These are phyloP conservation scores for Anisogramma anomala DNA, from an alignment of 2,329 filamentous ascomycete species.

Conservation along the genomic window DNA sequence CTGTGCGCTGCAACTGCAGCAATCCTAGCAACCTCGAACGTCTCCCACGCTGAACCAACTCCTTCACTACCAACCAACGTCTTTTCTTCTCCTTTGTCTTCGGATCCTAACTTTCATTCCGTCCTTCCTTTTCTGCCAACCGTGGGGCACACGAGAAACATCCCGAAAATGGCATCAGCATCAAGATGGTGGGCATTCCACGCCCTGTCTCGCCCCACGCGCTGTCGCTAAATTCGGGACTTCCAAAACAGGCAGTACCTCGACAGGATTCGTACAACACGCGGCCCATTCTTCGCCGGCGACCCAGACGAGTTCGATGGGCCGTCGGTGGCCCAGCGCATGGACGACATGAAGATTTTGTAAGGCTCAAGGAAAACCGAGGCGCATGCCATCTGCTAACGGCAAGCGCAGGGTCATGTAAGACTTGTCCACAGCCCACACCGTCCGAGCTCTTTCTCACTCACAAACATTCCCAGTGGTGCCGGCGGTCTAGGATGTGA, in stretches of 20 bases:
- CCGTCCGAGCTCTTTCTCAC: slow-evolving; percentile 12
- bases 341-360: slow-evolving; percentile 66
- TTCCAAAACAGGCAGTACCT: slow-evolving; percentile 60
- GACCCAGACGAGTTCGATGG: slow-evolving; percentile 34
- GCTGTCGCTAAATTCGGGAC: not conserved
- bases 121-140: not conserved
- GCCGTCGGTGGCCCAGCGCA: slow-evolving; percentile 39
- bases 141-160: not conserved
- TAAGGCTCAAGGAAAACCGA: slow-evolving; percentile 29
- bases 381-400: slow-evolving; percentile 16
- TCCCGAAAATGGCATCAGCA: slow-evolving; percentile 6
- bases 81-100: not conserved
- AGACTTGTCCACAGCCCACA: slow-evolving; percentile 19
- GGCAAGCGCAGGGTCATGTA: slow-evolving; percentile 36
- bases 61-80: too few relatives aligned
- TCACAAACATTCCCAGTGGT: slow-evolving; percentile 44
- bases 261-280: slow-evolving; percentile 63
- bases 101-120: not conserved
- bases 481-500: slow-evolving; percentile 92
- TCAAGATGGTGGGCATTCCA: slow-evolving; percentile 24
- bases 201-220: not conserved
- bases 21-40: too few relatives aligned
- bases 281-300: slow-evolving; percentile 71
- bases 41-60: too few relatives aligned
- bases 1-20: too few relatives aligned